These are phyloP conservation scores for Phytopythium helicoides DNA, from an alignment of 352 stramenopile genomes.

Conservation along the genomic window DNA sequence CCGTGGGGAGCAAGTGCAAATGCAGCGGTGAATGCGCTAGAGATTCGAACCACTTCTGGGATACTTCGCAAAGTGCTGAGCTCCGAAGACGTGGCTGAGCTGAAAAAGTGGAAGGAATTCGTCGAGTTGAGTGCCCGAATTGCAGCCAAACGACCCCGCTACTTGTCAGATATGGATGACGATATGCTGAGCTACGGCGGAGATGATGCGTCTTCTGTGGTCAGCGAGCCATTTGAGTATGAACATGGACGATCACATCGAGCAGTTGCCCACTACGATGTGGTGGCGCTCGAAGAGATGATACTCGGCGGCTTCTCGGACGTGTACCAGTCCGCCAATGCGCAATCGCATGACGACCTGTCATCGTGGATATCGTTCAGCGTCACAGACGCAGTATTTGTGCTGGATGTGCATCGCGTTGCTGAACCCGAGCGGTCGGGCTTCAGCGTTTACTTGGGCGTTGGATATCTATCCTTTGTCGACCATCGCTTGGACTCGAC, in stretches of 20 bases:
- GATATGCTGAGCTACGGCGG: constrained; percentile 23
- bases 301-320: constrained; percentile 73
- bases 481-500: constrained; percentile 74
- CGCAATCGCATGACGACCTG: constrained; percentile 43
- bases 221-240: constrained; percentile 7
- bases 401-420: constrained; percentile 64
- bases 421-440: constrained; percentile 56
- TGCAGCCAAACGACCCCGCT: constrained; percentile 25
- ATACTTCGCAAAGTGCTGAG: constrained; percentile 61
- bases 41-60: constrained; percentile 52
- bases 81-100: constrained; percentile 46
- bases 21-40: constrained; percentile 39
- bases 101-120: constrained; percentile 72
- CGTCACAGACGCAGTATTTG: constrained; percentile 52
- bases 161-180: constrained; percentile 25
- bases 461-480: constrained; percentile 56
- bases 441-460: constrained; percentile 55
- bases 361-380: constrained; percentile 77
- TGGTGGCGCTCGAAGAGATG: constrained; percentile 41
- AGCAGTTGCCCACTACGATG: constrained; percentile 18
- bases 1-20: constrained; percentile 34
- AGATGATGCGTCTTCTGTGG: constrained; percentile 19
- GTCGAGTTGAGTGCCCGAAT: constrained; percentile 58
- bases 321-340: constrained; percentile 44
- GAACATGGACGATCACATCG: constrained; percentile 10